Evolutionary conservation across 768 basidiomycete species (phyloP).

Genomic region (Lentinula sp.): DNA sequence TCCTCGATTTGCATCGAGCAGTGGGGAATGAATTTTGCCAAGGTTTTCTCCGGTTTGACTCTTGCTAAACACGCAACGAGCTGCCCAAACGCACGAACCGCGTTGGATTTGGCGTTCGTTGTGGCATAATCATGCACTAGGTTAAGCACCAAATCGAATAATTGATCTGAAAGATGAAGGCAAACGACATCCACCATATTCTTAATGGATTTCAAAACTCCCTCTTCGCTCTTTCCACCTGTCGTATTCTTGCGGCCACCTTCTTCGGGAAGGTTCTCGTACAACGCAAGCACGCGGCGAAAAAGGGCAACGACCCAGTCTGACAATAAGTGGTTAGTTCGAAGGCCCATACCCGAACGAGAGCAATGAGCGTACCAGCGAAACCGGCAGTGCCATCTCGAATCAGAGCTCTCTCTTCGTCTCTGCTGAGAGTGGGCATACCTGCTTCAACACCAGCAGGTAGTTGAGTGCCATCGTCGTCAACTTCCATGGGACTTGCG

Average conservation of each 20-base stretch:
- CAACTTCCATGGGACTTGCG: slow-evolving; percentile 47
- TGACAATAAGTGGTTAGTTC: slow-evolving; percentile 15
- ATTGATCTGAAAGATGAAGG: slow-evolving; percentile 66
- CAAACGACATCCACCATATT: slow-evolving; percentile 78
- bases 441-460: slow-evolving; percentile 48
- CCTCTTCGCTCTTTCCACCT: slow-evolving; percentile 79
- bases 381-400: slow-evolving; percentile 76
- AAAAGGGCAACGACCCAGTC: slow-evolving; percentile 81
- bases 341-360: not conserved
- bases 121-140: slow-evolving; percentile 83
- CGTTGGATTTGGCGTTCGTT: slow-evolving; percentile 85
- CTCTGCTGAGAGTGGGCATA: slow-evolving; percentile 39
- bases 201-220: slow-evolving; percentile 72
- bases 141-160: slow-evolving; percentile 83
- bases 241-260: slow-evolving; percentile 83
- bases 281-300: slow-evolving; percentile 72
- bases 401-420: slow-evolving; percentile 67
- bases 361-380: slow-evolving; percentile 43
- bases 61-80: slow-evolving; percentile 81
- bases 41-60: slow-evolving; percentile 66
- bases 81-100: slow-evolving; percentile 87
- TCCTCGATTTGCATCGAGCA: slow-evolving; percentile 73
- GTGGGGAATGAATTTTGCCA: slow-evolving; percentile 75
- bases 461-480: slow-evolving; percentile 36
- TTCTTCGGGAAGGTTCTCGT: slow-evolving; percentile 93